phyloP scores from a whole-genome alignment of 176 grass and related monocot species.

The Juncus effusus region DNA sequence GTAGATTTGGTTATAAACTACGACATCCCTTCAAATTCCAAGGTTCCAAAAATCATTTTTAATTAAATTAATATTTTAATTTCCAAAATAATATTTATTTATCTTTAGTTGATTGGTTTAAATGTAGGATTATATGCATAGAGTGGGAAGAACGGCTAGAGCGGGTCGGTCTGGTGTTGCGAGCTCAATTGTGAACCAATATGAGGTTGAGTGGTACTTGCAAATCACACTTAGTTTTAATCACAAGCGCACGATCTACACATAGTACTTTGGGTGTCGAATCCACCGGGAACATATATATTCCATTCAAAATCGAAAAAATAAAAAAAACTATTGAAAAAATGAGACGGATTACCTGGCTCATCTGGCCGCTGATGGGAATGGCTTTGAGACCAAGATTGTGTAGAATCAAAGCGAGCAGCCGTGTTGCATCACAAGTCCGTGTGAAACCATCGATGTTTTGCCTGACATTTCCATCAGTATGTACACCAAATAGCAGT shows the following conservation, averaged over 20 bases:
- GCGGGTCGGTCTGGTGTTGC: slow-evolving; percentile 79
- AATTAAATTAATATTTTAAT: not conserved
- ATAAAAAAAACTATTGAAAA: slow-evolving; percentile 2
- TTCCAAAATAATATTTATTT: slow-evolving; percentile 1
- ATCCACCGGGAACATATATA: too few species aligned
- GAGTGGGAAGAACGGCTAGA: slow-evolving; percentile 90
- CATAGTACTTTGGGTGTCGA: too few species aligned
- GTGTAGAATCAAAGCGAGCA: slow-evolving; percentile 58
- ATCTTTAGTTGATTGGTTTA: slow-evolving; percentile 13
- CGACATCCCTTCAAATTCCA: slow-evolving; percentile 85
- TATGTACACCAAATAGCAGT: slow-evolving; percentile 86
- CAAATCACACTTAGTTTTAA: too few species aligned
- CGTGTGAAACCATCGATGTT: slow-evolving; percentile 85
- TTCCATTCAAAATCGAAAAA: slow-evolving; percentile 3
- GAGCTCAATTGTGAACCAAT: slow-evolving; percentile 84
- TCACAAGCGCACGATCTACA: too few species aligned
- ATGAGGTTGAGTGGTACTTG: slow-evolving; percentile 70
- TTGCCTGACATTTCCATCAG: slow-evolving; percentile 60
- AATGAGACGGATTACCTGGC: slow-evolving; percentile 38
- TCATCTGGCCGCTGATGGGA: slow-evolving; percentile 91
- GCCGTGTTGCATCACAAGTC: slow-evolving; percentile 82
- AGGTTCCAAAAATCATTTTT: slow-evolving; percentile 34
- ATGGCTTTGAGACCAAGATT: slow-evolving; percentile 83
- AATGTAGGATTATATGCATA: slow-evolving; percentile 91
- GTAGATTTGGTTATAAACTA: slow-evolving; percentile 91